phyloP scores from a whole-genome alignment of 208 protist species.

The Acanthamoeba sp. region DNA sequence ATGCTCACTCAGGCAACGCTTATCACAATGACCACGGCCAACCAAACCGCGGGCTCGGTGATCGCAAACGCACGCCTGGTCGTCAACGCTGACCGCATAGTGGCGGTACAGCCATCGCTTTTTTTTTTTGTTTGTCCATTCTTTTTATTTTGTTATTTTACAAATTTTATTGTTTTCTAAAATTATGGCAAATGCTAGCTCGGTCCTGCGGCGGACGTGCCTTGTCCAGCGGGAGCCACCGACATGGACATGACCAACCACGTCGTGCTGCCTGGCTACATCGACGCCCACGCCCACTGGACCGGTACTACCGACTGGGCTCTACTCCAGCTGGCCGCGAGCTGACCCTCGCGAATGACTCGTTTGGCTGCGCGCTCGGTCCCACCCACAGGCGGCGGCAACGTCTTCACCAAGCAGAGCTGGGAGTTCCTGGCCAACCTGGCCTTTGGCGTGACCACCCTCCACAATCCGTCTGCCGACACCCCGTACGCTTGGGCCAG shows the following conservation, averaged over 20 bases:
- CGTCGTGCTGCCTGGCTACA: slow-evolving; percentile 33
- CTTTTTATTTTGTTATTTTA: no score
- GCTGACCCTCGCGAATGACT: background rate
- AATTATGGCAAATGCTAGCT: no score
- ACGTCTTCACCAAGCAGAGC: background rate
- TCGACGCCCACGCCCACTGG: slow-evolving; percentile 72
- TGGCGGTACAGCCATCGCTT: background rate
- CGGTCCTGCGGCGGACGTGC: background rate
- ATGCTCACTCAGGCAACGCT: background rate
- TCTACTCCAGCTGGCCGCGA: background rate
- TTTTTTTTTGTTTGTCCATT: background rate
- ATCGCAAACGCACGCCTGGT: background rate
- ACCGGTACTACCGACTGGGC: background rate
- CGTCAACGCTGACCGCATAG: background rate
- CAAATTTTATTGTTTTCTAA: no score
- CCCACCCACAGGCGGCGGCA: background rate
- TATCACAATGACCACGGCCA: background rate
- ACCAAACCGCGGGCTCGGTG: background rate
- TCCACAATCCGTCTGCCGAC: slow-evolving; percentile 73
- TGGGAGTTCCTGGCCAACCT: slow-evolving; percentile 65
- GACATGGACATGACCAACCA: background rate
- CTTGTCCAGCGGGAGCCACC: background rate
- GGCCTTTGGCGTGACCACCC: slow-evolving; percentile 75
- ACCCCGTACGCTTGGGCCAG: background rate
- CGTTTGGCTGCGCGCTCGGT: no score